Base-by-base conservation (phyloP, 2,329 filamentous ascomycete species). In the Mycosphaerella sp. region DNA sequence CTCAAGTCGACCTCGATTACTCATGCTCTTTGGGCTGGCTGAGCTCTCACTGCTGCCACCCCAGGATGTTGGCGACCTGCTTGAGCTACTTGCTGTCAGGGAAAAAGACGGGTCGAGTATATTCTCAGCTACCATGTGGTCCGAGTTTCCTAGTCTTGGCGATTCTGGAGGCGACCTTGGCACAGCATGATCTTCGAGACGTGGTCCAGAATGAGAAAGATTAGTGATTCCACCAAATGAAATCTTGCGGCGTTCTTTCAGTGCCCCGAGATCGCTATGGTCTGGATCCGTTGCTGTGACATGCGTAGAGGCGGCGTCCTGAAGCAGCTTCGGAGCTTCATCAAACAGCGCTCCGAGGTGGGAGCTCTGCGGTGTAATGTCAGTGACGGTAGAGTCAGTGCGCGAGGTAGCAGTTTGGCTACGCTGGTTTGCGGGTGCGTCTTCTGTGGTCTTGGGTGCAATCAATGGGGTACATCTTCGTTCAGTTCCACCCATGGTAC, bases 1-100 rank as follows among this genome's bases (percentile, higher is more conserved):
- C 9, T 41, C 48, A 17, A 60, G 58, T 4, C 27, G 17, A 12
- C 21, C 45, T 14, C 45, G 36, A 21, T 37, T 45, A 12, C 35
- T 32, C 14, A 34, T 30, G 16, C 40, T 42, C 17, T 1, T 25
- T 13, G 17, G 30, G 10, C 30, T 34, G 30, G 10, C 10, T n/a
- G 30, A 10, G 30, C 30, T 34, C 10, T n/a, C 30, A 34, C 30
- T 34, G 13, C 30, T 13, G 7, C 30, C 30, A 34, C 30, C 13
- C 4, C 9, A 12, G 30, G 3, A 21, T 1, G 17, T 21, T 5
- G 8, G 39, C 17, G 39, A 12, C 13, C 18, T 10, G 10, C 16
- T 2, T 25, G 39, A 18, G 18, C 17, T 13, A 41, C 17, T 13
- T 18, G 8, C 16, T 18, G 39, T n/a, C 36, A 39, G 12, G 14